A percentile compares a stretch with the other conserved stretches of the same genome.
These are phyloP conservation scores for Globisporangium viniferum DNA, from an alignment of 352 stramenopile species.

Conservation along the genomic window DNA sequence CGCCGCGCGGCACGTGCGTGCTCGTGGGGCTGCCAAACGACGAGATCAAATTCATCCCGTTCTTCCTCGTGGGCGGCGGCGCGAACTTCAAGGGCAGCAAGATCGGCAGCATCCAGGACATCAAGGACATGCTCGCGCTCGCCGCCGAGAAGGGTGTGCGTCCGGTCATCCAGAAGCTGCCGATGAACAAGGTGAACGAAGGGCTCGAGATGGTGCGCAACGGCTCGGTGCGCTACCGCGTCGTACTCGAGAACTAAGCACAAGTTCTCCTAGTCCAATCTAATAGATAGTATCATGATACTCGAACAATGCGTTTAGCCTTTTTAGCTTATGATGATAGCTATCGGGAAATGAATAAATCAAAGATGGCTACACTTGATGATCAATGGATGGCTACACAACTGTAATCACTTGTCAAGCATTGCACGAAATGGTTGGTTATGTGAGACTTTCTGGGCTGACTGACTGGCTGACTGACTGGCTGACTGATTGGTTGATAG, in stretches of 20 bases:
- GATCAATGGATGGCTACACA: too few species aligned
- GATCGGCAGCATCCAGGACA: conserved; percentile 58
- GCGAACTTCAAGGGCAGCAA: conserved; percentile 24
- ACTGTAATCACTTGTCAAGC: too few species aligned
- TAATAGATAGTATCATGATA: too few species aligned
- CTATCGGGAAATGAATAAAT: too few species aligned
- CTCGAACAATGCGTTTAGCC: too few species aligned
- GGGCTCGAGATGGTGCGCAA: conserved; percentile 31
- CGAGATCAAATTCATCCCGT: conserved; percentile 41
- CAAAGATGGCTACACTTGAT: too few species aligned
- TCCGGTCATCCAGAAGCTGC: conserved; percentile 45
- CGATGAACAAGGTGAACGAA: conserved; percentile 39
- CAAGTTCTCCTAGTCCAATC: too few species aligned
- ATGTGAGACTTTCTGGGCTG: too few species aligned
- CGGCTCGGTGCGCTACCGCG: conserved; percentile 28
- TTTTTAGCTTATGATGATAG: too few species aligned
- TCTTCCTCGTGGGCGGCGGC: conserved; percentile 33
- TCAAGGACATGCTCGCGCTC: conserved; percentile 83
- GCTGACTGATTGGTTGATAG: too few species aligned
- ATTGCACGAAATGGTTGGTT: too few species aligned
- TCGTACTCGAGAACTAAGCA: conserved; percentile 38
- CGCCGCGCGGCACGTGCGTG: conserved; percentile 38
- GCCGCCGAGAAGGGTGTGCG: conserved; percentile 73
- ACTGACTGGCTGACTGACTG: too few species aligned
- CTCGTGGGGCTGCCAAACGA: conserved; percentile 60